phyloP scores from a whole-genome alignment of 1,284 basidiomycete species.

The Austroboletus niveus region DNA sequence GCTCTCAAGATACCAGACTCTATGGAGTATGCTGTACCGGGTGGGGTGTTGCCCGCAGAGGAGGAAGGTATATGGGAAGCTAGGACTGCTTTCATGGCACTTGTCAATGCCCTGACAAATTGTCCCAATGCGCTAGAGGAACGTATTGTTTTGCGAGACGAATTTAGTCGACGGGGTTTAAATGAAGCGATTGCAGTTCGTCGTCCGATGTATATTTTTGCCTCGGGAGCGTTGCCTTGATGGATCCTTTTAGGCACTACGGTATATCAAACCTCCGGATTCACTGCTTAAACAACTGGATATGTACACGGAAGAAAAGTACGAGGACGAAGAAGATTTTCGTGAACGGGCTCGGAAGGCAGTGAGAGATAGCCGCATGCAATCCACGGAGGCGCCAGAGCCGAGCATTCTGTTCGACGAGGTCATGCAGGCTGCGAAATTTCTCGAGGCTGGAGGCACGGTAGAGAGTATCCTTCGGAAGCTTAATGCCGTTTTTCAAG shows the following conservation, averaged over 20 bases:
- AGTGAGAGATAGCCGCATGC: conserved; percentile 36
- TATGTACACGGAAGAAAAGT: conserved; percentile 84
- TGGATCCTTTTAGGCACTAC: conserved; percentile 51
- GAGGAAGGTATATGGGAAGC: conserved; percentile 82
- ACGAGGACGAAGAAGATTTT: conserved; percentile 85
- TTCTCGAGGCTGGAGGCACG: conserved; percentile 23
- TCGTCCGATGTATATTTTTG: conserved; percentile 13
- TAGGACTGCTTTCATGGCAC: conserved; percentile 69
- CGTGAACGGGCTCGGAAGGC: conserved; percentile 56
- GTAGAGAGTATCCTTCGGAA: conserved; percentile 24
- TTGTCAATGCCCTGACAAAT: conserved; percentile 80
- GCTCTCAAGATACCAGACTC: conserved; percentile 59
- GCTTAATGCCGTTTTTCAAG: conserved; percentile 54
- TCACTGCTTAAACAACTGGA: conserved; percentile 71
- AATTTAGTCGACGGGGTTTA: conserved; percentile 76
- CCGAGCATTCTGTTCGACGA: conserved; percentile 54
- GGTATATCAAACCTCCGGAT: conserved; percentile 77
- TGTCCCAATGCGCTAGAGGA: conserved; percentile 78
- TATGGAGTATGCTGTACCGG: conserved; percentile 36
- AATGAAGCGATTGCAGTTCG: conserved; percentile 82
- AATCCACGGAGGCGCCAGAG: conserved; percentile 43
- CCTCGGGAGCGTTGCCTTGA: neutral
- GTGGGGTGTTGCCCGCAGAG: conserved; percentile 42
- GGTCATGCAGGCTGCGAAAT: conserved; percentile 53
- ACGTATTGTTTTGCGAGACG: conserved; percentile 75